A percentile compares a stretch with the other conserved stretches of the same genome.
phyloP scores from a whole-genome alignment of 805 yeast species.

The Yarrowia porcina region DNA sequence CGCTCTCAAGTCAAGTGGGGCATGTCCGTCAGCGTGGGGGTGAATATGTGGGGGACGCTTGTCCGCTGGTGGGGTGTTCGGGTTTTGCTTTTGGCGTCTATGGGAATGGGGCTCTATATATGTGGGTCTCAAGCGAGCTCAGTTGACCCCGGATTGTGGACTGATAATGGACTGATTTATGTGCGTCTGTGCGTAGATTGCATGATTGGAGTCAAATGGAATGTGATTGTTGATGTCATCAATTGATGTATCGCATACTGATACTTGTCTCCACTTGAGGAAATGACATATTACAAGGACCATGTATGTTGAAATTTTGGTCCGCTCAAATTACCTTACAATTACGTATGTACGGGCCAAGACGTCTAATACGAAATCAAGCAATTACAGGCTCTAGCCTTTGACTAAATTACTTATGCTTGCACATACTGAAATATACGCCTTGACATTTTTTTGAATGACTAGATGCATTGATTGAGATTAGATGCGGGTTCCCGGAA shows the following conservation, averaged over 20 bases:
- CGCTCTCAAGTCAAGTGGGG: too few relatives aligned
- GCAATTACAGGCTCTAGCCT: neutral
- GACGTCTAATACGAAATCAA: neutral
- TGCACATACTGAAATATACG: neutral
- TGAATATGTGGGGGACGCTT: too few relatives aligned
- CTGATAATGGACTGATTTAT: conserved; percentile 7
- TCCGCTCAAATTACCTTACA: neutral
- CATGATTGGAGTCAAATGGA: neutral
- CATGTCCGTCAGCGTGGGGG: neutral
- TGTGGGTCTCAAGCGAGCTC: neutral
- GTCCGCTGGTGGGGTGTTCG: neutral
- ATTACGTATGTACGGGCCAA: neutral
- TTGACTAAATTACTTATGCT: neutral
- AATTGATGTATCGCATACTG: too few relatives aligned
- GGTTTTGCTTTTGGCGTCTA: neutral
- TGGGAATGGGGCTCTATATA: neutral
- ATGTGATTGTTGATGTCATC: neutral
- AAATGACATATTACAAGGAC: too few relatives aligned
- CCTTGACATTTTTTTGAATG: neutral
- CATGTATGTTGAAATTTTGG: neutral
- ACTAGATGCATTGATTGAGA: neutral
- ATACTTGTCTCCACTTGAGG: too few relatives aligned
- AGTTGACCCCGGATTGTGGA: conserved; percentile 16
- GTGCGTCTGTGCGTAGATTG: conserved; percentile 8
- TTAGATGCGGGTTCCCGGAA: neutral